Conservation (phyloP, 2,329 filamentous ascomycete genomes). For the Calonectria montana region DNA sequence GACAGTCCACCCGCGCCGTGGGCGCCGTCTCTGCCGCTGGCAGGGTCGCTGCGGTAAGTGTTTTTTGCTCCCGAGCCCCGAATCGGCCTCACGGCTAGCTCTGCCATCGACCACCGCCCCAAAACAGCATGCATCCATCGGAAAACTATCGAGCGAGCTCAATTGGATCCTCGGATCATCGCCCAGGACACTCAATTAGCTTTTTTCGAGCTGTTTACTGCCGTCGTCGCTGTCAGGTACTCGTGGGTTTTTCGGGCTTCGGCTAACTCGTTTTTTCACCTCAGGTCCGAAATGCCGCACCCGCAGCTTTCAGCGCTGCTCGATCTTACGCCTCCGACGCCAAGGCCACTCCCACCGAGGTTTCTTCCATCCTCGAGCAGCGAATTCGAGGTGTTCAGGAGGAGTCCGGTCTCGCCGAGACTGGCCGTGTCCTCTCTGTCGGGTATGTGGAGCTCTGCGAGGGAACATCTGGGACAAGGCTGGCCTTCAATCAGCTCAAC, state of each 20-base stretch:
- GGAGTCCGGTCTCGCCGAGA: constrained; percentile 96
- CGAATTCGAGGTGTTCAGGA: constrained; percentile 98
- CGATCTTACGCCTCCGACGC: constrained; percentile 93
- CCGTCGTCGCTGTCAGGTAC: constrained; percentile 39
- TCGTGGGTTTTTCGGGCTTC: constrained; percentile 58
- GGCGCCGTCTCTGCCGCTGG: constrained; percentile 92
- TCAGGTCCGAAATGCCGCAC: constrained; percentile 88
- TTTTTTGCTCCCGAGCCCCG: constrained; percentile 50
- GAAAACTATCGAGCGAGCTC: constrained; percentile 45
- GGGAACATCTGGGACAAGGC: constrained; percentile 33
- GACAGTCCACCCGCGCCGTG: constrained; percentile 95
- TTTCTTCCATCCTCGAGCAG: constrained; percentile 99
- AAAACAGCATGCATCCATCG: constrained; percentile 49
- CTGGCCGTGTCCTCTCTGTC: constrained; percentile 97
- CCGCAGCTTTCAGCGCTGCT: constrained; percentile 79
- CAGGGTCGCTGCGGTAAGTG: constrained; percentile 95
- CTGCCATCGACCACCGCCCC: constrained; percentile 52
- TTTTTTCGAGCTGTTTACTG: constrained; percentile 50
- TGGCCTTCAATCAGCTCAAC: constrained; percentile 26
- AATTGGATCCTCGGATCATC: constrained; percentile 47
- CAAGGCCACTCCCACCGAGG: constrained; percentile 96
- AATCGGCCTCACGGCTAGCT: constrained; percentile 56
- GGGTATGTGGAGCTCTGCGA: constrained; percentile 76
- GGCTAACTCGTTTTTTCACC: constrained; percentile 66
- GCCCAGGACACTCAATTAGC: constrained; percentile 35